phyloP scores from a whole-genome alignment of 2,329 filamentous ascomycete species.

The Aspergillus fumigatus region DNA sequence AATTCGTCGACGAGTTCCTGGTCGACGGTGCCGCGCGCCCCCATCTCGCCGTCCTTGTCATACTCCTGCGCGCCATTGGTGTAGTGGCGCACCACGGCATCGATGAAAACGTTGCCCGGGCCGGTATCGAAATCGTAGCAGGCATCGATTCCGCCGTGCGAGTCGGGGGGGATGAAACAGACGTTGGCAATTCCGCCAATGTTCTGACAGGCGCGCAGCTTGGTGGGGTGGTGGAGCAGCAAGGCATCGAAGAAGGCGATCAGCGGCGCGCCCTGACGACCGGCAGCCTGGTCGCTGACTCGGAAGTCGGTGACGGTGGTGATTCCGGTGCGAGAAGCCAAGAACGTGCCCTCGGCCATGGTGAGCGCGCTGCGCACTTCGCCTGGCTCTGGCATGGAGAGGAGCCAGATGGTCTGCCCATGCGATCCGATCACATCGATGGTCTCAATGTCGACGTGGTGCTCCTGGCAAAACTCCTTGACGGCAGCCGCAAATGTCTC shows the following conservation, averaged over 20 bases:
- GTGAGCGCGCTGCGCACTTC: conserved; percentile 48
- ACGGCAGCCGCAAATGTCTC: conserved; percentile 44
- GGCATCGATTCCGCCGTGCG: conserved; percentile 35
- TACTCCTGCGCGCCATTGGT: conserved; percentile 49
- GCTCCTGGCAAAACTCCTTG: conserved; percentile 45
- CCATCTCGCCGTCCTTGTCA: conserved; percentile 51
- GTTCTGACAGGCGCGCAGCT: conserved; percentile 57
- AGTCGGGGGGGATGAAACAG: conserved; percentile 52
- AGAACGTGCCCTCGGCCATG: conserved; percentile 55
- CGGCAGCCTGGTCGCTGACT: conserved; percentile 53
- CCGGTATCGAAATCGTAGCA: conserved; percentile 54
- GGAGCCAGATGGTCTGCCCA: conserved; percentile 56
- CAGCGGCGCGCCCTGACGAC: conserved; percentile 52
- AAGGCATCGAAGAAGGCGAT: conserved; percentile 56
- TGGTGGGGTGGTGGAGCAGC: conserved; percentile 53
- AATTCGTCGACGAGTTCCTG: conserved; percentile 52
- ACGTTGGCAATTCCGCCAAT: conserved; percentile 60
- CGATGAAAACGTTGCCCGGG: conserved; percentile 54
- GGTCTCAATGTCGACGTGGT: neutral
- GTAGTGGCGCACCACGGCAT: conserved; percentile 53
- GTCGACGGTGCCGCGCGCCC: conserved; percentile 46
- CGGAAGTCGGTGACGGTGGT: conserved; percentile 58
- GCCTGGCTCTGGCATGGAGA: conserved; percentile 48
- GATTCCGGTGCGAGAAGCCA: conserved; percentile 53
- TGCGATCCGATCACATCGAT: conserved; percentile 37